Evolutionary conservation across 2,329 filamentous ascomycete genomes (phyloP).

Genomic region (Didymella pinodella): DNA sequence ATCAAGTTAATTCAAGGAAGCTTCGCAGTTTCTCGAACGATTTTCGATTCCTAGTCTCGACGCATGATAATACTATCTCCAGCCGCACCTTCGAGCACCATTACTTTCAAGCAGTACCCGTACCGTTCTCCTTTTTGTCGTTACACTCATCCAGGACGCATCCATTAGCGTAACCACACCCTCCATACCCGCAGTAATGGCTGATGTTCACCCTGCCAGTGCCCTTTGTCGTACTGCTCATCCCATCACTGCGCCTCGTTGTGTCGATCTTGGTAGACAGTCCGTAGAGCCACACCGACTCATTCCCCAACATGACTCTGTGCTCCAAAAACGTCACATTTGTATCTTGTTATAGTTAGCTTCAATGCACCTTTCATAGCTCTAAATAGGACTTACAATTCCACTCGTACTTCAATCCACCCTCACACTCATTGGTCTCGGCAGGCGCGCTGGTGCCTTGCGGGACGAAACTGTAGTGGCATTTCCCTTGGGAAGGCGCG

Average conservation of each 20-base stretch:
- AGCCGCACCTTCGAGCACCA: too few relatives aligned
- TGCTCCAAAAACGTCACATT: background rate
- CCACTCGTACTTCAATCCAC: slow-evolving; percentile 20
- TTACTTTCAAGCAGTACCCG: too few relatives aligned
- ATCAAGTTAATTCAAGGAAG: too few relatives aligned
- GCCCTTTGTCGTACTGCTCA: background rate
- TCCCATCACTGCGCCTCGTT: background rate
- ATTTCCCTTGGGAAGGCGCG: slow-evolving; percentile 1
- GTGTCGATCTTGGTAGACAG: background rate
- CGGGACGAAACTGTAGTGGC: slow-evolving; percentile 28
- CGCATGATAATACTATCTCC: too few relatives aligned
- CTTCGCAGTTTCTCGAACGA: too few relatives aligned
- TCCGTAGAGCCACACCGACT: background rate
- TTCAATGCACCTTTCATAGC: background rate
- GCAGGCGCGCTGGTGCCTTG: slow-evolving; percentile 21
- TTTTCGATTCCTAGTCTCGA: too few relatives aligned
- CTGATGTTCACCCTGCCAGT: background rate
- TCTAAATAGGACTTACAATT: slow-evolving; percentile 12
- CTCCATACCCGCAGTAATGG: background rate
- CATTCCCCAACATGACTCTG: background rate
- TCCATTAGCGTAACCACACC: background rate
- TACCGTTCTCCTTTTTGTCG: background rate
- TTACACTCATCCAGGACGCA: background rate
- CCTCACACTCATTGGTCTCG: slow-evolving; percentile 15
- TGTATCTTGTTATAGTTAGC: background rate